Evolutionary conservation across 495 filamentous ascomycete genomes (phyloP).

Genomic region (Aspergillus wentii): DNA sequence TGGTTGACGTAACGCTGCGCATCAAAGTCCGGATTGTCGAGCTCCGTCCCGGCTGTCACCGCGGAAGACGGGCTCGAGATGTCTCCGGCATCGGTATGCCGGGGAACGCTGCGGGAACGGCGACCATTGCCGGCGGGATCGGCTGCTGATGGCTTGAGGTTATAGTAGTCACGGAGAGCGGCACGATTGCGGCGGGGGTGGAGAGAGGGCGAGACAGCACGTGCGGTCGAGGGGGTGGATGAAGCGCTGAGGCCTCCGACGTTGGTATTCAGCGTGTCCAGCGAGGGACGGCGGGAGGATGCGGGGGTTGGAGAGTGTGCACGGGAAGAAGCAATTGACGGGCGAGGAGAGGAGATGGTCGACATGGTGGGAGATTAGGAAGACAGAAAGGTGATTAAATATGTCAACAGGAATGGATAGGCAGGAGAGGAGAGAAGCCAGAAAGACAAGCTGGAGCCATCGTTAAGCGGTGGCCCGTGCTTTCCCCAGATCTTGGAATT

Average conservation of each 20-base stretch:
- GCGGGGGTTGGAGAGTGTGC: conserved; percentile 54
- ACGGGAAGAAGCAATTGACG: conserved; percentile 64
- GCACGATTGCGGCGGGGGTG: conserved; percentile 63
- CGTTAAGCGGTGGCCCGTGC: conserved; percentile 31
- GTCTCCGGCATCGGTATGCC: conserved; percentile 34
- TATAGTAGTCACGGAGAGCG: conserved; percentile 92
- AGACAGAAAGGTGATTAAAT: conserved; percentile 1
- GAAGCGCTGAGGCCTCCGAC: conserved; percentile 47
- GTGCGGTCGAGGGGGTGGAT: conserved; percentile 40
- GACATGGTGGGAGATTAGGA: conserved; percentile 56
- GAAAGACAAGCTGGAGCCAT: conserved; percentile 10
- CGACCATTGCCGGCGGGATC: conserved; percentile 12
- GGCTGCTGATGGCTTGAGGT: conserved; percentile 57
- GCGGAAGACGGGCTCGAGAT: conserved; percentile 23
- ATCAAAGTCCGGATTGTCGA: conserved; percentile 45
- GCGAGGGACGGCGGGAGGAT: conserved; percentile 69
- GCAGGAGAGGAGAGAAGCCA: conserved; percentile 5
- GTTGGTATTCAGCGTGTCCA: conserved; percentile 53
- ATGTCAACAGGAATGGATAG: not conserved
- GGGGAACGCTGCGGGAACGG: conserved; percentile 34
- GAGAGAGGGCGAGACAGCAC: conserved; percentile 42
- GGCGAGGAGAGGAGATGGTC: conserved; percentile 67
- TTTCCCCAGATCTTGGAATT: too few species aligned
- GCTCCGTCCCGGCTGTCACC: conserved; percentile 35
- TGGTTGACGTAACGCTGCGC: conserved; percentile 41